Evolutionary conservation across 2,329 filamentous ascomycete species (phyloP).

Genomic region (Apiospora malaysiana): DNA sequence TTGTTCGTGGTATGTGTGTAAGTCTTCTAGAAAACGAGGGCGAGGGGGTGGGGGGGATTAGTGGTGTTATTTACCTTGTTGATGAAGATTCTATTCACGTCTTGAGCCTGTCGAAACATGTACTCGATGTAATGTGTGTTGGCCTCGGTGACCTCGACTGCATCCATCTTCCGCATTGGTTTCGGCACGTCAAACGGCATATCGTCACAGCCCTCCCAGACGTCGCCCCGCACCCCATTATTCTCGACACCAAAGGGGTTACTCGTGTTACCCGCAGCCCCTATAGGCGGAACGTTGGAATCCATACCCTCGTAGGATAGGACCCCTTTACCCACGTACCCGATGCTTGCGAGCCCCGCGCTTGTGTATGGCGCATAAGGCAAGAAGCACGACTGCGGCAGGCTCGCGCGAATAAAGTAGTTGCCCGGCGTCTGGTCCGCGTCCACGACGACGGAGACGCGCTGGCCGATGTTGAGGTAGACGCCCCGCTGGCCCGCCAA

Average conservation of each 20-base stretch:
- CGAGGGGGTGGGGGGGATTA: background rate
- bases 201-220: constrained; percentile 37
- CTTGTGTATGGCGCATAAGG: constrained; percentile 41
- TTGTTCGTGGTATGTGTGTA: background rate
- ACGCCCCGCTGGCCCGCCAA: constrained; percentile 40
- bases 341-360: constrained; percentile 35
- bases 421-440: constrained; percentile 40
- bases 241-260: constrained; percentile 41
- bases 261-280: constrained; percentile 34
- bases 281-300: constrained; percentile 24
- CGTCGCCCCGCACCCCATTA: constrained; percentile 31
- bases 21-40: too few relatives aligned
- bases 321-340: constrained; percentile 38
- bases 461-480: constrained; percentile 41
- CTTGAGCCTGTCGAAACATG: constrained; percentile 42
- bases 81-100: constrained; percentile 44
- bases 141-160: constrained; percentile 36
- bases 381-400: constrained; percentile 42
- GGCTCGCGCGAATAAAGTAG: constrained; percentile 45
- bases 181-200: constrained; percentile 33
- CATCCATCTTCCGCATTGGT: constrained; percentile 38
- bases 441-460: constrained; percentile 43
- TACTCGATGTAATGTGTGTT: constrained; percentile 44
- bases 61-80: constrained; percentile 37
- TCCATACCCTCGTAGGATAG: constrained; percentile 36